Evolutionary conservation across 352 stramenopile genomes (phyloP).

Genomic region (Phytophthora fragariaefolia): DNA sequence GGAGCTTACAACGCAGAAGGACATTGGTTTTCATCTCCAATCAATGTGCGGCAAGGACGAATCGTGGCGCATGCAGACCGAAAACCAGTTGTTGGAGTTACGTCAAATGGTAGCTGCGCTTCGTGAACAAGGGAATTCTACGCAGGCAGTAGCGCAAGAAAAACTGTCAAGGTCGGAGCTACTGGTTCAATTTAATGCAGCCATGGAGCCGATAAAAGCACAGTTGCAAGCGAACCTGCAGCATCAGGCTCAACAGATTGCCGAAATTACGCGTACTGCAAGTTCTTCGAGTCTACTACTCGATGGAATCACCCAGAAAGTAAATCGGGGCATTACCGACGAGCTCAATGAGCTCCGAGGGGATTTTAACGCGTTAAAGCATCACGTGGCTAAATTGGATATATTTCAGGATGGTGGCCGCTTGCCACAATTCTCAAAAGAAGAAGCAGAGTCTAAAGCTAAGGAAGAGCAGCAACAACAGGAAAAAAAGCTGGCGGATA

Average conservation of each 20-base stretch:
- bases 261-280: slow-evolving; percentile 61
- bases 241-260: slow-evolving; percentile 79
- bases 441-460: slow-evolving; percentile 26
- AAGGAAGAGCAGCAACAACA: slow-evolving; percentile 28
- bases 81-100: slow-evolving; percentile 83
- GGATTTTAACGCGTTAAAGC: slow-evolving; percentile 66
- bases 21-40: slow-evolving; percentile 83
- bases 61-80: slow-evolving; percentile 83
- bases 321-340: slow-evolving; percentile 61
- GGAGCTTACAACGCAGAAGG: slow-evolving; percentile 83
- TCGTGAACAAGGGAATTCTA: slow-evolving; percentile 71
- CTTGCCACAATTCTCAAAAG: slow-evolving; percentile 17
- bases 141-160: slow-evolving; percentile 70
- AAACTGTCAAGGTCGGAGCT: slow-evolving; percentile 79
- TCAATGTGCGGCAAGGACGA: slow-evolving; percentile 88
- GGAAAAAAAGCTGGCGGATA: slow-evolving; percentile 26
- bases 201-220: slow-evolving; percentile 82
- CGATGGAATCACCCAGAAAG: slow-evolving; percentile 67
- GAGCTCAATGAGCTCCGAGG: slow-evolving; percentile 59
- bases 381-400: slow-evolving; percentile 52
- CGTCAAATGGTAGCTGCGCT: slow-evolving; percentile 75
- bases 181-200: slow-evolving; percentile 82
- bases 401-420: slow-evolving; percentile 33
- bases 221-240: slow-evolving; percentile 77
- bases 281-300: slow-evolving; percentile 68